Conservation (phyloP, 2,329 filamentous ascomycete species). For the Alternaria arborescens region DNA sequence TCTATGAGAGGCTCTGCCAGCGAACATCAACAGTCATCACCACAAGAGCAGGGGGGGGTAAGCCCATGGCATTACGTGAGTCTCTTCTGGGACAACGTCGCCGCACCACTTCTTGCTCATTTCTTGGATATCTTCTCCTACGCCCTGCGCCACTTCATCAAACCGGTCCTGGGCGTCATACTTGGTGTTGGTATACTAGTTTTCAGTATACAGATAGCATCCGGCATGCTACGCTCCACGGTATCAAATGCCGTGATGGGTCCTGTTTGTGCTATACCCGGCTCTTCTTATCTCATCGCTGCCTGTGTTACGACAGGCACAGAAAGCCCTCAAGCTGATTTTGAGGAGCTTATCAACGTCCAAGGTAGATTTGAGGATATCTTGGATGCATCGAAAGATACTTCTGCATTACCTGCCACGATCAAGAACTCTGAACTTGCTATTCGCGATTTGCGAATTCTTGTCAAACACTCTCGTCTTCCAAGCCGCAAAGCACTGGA, state of each 20-base stretch:
- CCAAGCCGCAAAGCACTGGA: slow-evolving; percentile 74
- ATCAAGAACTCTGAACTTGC: slow-evolving; percentile 81
- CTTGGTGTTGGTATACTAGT: slow-evolving; percentile 64
- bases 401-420: slow-evolving; percentile 74
- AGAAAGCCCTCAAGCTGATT: slow-evolving; percentile 58
- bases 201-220: slow-evolving; percentile 63
- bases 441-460: slow-evolving; percentile 75
- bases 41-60: slow-evolving; percentile 22
- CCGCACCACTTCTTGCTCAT: slow-evolving; percentile 57
- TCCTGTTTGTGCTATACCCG: slow-evolving; percentile 75
- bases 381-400: slow-evolving; percentile 71
- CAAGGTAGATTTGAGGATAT: slow-evolving; percentile 82
- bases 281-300: slow-evolving; percentile 68
- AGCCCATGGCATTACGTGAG: slow-evolving; percentile 35
- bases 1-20: slow-evolving; percentile 6
- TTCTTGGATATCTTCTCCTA: slow-evolving; percentile 64
- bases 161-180: slow-evolving; percentile 67
- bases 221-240: slow-evolving; percentile 69
- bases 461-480: slow-evolving; percentile 75
- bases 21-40: not conserved
- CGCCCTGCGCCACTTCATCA: slow-evolving; percentile 66
- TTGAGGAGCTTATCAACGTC: slow-evolving; percentile 76
- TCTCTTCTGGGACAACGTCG: slow-evolving; percentile 44
- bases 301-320: slow-evolving; percentile 61
- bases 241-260: slow-evolving; percentile 71